Conservation (phyloP, 257 asterid genomes). For the Pogostemon cablin region DNA sequence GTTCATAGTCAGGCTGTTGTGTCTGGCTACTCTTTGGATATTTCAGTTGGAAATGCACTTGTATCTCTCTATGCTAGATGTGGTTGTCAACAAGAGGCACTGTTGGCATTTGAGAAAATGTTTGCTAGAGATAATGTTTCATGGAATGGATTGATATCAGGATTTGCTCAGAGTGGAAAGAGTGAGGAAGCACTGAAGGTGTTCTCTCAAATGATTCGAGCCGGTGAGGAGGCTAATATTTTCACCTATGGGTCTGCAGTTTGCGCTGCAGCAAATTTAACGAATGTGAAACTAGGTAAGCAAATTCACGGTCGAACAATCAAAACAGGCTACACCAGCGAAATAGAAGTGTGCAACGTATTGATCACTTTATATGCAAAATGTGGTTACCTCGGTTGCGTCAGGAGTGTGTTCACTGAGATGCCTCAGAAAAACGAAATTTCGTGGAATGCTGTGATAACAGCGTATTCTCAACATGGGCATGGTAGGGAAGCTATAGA, state of each 20-base stretch:
- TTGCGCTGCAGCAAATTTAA: slow-evolving; percentile 81
- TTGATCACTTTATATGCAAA: slow-evolving; percentile 79
- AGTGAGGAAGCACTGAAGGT: slow-evolving; percentile 72
- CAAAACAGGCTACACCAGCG: slow-evolving; percentile 59
- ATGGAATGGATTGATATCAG: slow-evolving; percentile 88
- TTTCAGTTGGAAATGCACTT: slow-evolving; percentile 79
- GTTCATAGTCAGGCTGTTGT: slow-evolving; percentile 70
- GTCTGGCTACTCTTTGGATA: slow-evolving; percentile 65
- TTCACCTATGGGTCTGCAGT: slow-evolving; percentile 84
- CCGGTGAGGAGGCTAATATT: slow-evolving; percentile 64
- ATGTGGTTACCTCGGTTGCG: slow-evolving; percentile 71
- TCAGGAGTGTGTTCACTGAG: slow-evolving; percentile 57
- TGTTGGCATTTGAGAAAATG: slow-evolving; percentile 58
- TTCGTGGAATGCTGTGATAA: slow-evolving; percentile 91
- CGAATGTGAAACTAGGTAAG: slow-evolving; percentile 64
- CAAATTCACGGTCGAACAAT: slow-evolving; percentile 66
- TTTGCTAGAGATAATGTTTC: slow-evolving; percentile 55
- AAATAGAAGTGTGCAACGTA: slow-evolving; percentile 77
- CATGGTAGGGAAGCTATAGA: slow-evolving; percentile 66
- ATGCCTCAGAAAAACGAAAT: slow-evolving; percentile 71
- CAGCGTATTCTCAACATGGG: slow-evolving; percentile 92
- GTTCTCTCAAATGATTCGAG: slow-evolving; percentile 65
- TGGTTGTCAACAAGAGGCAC: slow-evolving; percentile 62
- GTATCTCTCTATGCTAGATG: slow-evolving; percentile 81
- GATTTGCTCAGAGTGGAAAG: slow-evolving; percentile 77